Conservation (phyloP, 1,139 yeast species). For the Yamadazyma sp. region DNA sequence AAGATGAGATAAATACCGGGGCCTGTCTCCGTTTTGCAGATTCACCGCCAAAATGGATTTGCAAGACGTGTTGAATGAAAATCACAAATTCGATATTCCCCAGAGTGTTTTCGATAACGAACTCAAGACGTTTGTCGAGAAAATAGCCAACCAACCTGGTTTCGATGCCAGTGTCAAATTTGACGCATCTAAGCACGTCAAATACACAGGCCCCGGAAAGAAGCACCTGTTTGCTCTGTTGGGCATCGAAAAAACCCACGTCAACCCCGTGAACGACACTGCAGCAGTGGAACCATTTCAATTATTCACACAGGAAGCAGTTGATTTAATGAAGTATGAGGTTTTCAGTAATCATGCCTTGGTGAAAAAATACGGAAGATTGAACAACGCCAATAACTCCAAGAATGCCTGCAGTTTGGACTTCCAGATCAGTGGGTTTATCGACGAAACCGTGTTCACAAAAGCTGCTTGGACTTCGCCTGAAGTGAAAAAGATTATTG, state of each 20-base stretch:
- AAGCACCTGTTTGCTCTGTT: slow-evolving; percentile 20
- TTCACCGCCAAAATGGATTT: no score
- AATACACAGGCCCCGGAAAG: slow-evolving; percentile 14
- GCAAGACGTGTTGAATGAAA: slow-evolving; percentile 18
- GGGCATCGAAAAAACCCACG: slow-evolving; percentile 27
- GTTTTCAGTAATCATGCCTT: slow-evolving; percentile 26
- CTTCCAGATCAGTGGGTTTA: slow-evolving; percentile 30
- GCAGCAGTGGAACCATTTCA: slow-evolving; percentile 34
- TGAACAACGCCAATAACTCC: slow-evolving; percentile 19
- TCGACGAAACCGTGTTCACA: slow-evolving; percentile 24
- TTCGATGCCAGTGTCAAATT: slow-evolving; percentile 25
- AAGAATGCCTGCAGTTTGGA: slow-evolving; percentile 22
- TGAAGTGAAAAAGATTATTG: slow-evolving; percentile 19
- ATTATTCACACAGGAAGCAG: slow-evolving; percentile 29
- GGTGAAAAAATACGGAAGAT: slow-evolving; percentile 23
- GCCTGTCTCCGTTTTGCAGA: no score
- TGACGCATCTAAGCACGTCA: slow-evolving; percentile 25
- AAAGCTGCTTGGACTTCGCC: slow-evolving; percentile 22
- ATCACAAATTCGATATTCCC: slow-evolving; percentile 22
- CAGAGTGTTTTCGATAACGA: slow-evolving; percentile 25
- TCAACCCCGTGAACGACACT: slow-evolving; percentile 22
- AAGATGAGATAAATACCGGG: no score
- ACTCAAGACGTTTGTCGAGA: slow-evolving; percentile 16
- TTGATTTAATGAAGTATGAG: slow-evolving; percentile 31
- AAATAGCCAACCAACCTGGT: slow-evolving; percentile 21